These are phyloP conservation scores for Chlorophyllum brunneum DNA, from an alignment of 768 basidiomycete genomes.

Conservation along the genomic window DNA sequence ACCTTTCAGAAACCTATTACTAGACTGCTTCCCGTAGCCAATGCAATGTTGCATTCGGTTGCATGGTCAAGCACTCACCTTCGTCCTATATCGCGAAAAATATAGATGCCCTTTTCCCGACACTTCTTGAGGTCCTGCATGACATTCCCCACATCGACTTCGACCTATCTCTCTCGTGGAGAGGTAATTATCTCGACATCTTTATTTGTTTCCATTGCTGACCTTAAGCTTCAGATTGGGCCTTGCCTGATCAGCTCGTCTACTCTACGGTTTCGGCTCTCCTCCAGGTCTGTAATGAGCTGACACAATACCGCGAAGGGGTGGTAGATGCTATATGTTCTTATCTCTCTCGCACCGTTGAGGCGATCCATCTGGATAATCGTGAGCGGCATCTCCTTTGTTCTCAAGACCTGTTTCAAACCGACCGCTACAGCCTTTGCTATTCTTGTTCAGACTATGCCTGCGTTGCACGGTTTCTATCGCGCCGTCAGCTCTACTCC, in stretches of 20 bases:
- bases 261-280: conserved; percentile 76
- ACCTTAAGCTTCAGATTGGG: conserved; percentile 60
- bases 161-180: conserved; percentile 76
- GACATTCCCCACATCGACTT: conserved; percentile 78
- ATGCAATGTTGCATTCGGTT: conserved; percentile 81
- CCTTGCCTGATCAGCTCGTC: conserved; percentile 81
- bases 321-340: conserved; percentile 56
- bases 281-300: conserved; percentile 55
- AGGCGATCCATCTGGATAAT: conserved; percentile 46
- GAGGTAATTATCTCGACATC: conserved; percentile 43
- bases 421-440: conserved; percentile 50
- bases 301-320: conserved; percentile 43
- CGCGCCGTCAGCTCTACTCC: conserved; percentile 79
- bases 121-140: conserved; percentile 62
- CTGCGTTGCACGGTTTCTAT: conserved; percentile 83
- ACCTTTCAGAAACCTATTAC: background rate
- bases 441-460: conserved; percentile 71
- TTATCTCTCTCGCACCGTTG: conserved; percentile 56
- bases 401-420: background rate
- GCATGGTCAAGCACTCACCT: conserved; percentile 65
- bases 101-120: conserved; percentile 49
- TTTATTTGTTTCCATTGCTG: background rate
- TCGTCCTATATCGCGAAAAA: conserved; percentile 46
- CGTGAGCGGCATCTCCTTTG: conserved; percentile 38
- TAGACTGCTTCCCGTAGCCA: conserved; percentile 72